Evolutionary conservation across 495 filamentous ascomycete species (phyloP).

Genomic region (Daldinia loculata): DNA sequence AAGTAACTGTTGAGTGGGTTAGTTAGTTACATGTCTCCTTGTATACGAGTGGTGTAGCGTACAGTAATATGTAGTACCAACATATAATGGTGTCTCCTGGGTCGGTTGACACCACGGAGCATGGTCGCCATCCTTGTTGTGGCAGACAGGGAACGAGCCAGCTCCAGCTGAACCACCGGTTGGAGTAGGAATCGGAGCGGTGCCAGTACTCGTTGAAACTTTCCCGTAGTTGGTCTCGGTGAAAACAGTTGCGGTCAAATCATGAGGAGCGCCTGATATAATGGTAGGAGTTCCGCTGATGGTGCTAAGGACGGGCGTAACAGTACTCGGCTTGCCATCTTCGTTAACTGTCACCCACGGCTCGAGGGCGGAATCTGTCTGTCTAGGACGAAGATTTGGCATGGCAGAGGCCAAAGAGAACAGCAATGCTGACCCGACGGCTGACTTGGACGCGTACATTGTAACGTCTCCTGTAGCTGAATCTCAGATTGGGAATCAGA

Average conservation of each 20-base stretch:
- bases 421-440: conserved; percentile 22
- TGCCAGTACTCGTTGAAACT: conserved; percentile 45
- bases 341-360: conserved; percentile 55
- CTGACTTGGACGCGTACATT: conserved; percentile 25
- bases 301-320: conserved; percentile 53
- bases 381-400: conserved; percentile 34
- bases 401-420: conserved; percentile 29
- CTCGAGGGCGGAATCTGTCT: conserved; percentile 38
- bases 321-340: conserved; percentile 47
- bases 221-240: conserved; percentile 47
- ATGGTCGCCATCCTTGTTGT: conserved; percentile 49
- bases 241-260: conserved; percentile 53
- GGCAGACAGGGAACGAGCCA: conserved; percentile 49
- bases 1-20: conserved; percentile 48
- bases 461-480: not conserved
- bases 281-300: conserved; percentile 51
- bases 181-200: conserved; percentile 44
- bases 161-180: conserved; percentile 38
- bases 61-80: conserved; percentile 53
- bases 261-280: conserved; percentile 51
- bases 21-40: not conserved
- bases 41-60: conserved; percentile 8
- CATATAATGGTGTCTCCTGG: conserved; percentile 43
- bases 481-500: not conserved
- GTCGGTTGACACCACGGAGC: conserved; percentile 55